These are phyloP conservation scores for Platismatia glauca DNA, from an alignment of 495 filamentous ascomycete genomes.

Conservation along the genomic window DNA sequence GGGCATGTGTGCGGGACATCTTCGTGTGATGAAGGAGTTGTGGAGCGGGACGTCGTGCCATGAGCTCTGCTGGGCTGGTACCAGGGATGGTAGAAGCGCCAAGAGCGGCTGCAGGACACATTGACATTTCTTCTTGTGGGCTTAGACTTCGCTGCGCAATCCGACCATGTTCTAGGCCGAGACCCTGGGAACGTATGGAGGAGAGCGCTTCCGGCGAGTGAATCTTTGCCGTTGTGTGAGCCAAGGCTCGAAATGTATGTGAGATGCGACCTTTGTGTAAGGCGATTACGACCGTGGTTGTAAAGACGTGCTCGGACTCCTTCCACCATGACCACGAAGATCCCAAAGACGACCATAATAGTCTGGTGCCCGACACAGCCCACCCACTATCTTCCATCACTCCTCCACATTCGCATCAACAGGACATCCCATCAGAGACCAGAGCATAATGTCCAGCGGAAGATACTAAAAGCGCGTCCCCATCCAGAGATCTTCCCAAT, in stretches of 20 bases:
- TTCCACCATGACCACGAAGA: slow-evolving; percentile 20
- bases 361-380: slow-evolving; percentile 29
- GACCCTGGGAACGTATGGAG: slow-evolving; percentile 13
- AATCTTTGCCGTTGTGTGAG: slow-evolving; percentile 24
- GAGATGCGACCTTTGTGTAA: slow-evolving; percentile 16
- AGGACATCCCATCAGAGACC: slow-evolving; percentile 42
- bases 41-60: slow-evolving; percentile 28
- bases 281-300: slow-evolving; percentile 13
- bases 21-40: slow-evolving; percentile 18
- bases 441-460: slow-evolving; percentile 53
- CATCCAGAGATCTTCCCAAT: slow-evolving; percentile 52
- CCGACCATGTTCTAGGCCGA: slow-evolving; percentile 19
- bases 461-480: slow-evolving; percentile 52
- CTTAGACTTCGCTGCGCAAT: slow-evolving; percentile 39
- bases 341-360: slow-evolving; percentile 26
- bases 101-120: slow-evolving; percentile 23
- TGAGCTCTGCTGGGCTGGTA: slow-evolving; percentile 25
- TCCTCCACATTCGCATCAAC: slow-evolving; percentile 30
- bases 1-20: slow-evolving; percentile 39
- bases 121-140: slow-evolving; percentile 26
- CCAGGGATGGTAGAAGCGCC: slow-evolving; percentile 11
- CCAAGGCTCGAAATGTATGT: slow-evolving; percentile 11
- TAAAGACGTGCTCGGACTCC: slow-evolving; percentile 21
- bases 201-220: slow-evolving; percentile 40
- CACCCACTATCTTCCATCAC: slow-evolving; percentile 29